Base-by-base conservation (phyloP, 192 early-diverging fungal genomes). In the Podila epigama region DNA sequence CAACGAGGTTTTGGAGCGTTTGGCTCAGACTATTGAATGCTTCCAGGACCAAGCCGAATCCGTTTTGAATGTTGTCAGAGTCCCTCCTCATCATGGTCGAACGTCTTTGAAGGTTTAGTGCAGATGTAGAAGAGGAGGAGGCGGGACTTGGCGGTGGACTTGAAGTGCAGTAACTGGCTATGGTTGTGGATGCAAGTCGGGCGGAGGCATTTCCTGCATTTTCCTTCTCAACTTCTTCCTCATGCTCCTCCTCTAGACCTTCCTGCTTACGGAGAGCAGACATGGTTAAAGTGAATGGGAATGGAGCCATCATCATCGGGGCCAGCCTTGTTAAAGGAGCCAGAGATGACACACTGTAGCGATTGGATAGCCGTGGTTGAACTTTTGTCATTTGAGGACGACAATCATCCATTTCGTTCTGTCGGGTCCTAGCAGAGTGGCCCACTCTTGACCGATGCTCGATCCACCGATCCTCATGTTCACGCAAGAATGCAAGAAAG, bases 1-100 rank as follows among this genome's bases (percentile, higher is more conserved):
- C 63, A 0, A 73, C 58, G 0, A 66, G 51, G 52, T 73, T 66
- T 58, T 73, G 70, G 10, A 73, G 52, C 5, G 70, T 73, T 42
- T 61, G 66, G 58, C 33, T 61, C 3, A 73, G 25, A 13, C 70
- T 50, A 15, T 61, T 18, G 2, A 73, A 36, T n/a, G 63, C 51
- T 22, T 55, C 63, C 10, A 66, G 22, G 33, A 25, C 63, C 3
- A 31, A 10, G n/a, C 27, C 10, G 62, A 15, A 28, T 51, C 51
- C 22, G 27, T 18, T 2, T 0, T 58, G n/a, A 2, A 25, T 36
- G 31, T 35, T 58, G 35, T 12, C 33, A 35, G 18, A 33, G 11
- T 33, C 33, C 32, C 7, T 34, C 31, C 4, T 16, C 18, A 20
- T 18, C 34, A 15, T 33, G 16, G 18, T n/a, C 9, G 55, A 48